Evolutionary conservation across 352 stramenopile genomes (phyloP).

Genomic region (Phytophthora multivora): DNA sequence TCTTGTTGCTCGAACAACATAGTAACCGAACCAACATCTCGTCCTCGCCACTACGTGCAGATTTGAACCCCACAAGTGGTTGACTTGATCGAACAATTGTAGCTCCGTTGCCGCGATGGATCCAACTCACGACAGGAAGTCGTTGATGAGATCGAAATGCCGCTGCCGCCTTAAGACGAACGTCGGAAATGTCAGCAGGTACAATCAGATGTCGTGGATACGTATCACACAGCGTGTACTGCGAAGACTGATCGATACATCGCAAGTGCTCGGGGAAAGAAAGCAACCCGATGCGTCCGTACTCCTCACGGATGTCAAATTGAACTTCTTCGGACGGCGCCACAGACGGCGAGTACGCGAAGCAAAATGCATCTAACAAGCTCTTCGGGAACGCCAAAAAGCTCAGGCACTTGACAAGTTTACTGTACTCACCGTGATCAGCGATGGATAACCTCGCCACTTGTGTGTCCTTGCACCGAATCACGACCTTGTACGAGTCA

Average conservation of each 20-base stretch:
- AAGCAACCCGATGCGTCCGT: slow-evolving; percentile 78
- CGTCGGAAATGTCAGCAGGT: slow-evolving; percentile 90
- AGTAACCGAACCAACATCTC: slow-evolving; percentile 75
- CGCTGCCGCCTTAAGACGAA: slow-evolving; percentile 76
- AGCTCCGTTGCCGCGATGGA: slow-evolving; percentile 71
- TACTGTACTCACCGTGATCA: slow-evolving; percentile 76
- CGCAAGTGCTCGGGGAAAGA: slow-evolving; percentile 62
- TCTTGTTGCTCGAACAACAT: slow-evolving; percentile 62
- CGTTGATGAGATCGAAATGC: slow-evolving; percentile 75
- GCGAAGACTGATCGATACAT: slow-evolving; percentile 76
- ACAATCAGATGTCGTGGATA: slow-evolving; percentile 96
- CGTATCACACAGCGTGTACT: slow-evolving; percentile 92
- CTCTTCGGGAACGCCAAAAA: slow-evolving; percentile 75
- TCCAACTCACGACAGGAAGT: slow-evolving; percentile 78
- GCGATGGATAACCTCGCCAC: slow-evolving; percentile 67
- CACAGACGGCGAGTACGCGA: slow-evolving; percentile 70
- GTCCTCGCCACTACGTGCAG: slow-evolving; percentile 73
- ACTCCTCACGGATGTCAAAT: slow-evolving; percentile 83
- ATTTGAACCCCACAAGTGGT: slow-evolving; percentile 82
- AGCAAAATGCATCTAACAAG: slow-evolving; percentile 84
- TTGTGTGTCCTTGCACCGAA: slow-evolving; percentile 84
- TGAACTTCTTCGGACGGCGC: slow-evolving; percentile 76
- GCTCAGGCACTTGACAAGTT: slow-evolving; percentile 78
- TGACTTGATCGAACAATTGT: slow-evolving; percentile 86
- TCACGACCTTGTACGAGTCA: slow-evolving; percentile 67